phyloP scores from a whole-genome alignment of 1,284 basidiomycete species.

The Inonotus obliquus region DNA sequence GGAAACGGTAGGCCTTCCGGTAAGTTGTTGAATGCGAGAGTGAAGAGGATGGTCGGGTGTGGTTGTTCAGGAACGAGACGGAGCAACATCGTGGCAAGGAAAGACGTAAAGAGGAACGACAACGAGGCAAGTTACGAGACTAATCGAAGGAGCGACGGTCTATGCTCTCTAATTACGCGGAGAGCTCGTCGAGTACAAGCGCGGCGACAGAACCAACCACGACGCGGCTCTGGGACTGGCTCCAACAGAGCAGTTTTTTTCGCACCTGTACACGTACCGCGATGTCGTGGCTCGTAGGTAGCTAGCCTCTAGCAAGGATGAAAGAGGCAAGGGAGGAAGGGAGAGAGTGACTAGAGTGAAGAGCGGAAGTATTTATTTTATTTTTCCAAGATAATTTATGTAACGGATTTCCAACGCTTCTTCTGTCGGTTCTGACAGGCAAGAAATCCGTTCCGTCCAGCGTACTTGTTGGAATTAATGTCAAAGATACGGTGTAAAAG shows the following conservation, averaged over 20 bases:
- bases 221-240: not conserved
- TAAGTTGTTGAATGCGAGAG: conserved; percentile 52
- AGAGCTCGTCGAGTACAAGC: not conserved
- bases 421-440: not conserved
- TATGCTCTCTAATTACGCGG: not conserved
- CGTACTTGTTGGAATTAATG: not conserved
- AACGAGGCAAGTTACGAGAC: not conserved
- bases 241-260: not conserved
- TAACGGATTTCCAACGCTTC: conserved; percentile 1
- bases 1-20: conserved; percentile 46
- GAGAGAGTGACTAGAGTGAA: conserved; percentile 2
- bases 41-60: conserved; percentile 68
- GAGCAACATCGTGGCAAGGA: conserved; percentile 52
- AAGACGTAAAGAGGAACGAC: not conserved
- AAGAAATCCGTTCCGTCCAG: not conserved
- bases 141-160: not conserved
- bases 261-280: not conserved
- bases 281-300: not conserved
- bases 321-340: not conserved
- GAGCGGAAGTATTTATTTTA: conserved; percentile 3
- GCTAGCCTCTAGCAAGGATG: not conserved
- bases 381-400: not conserved
- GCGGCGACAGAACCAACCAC: not conserved
- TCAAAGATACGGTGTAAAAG: not conserved
- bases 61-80: conserved; percentile 53